Evolutionary conservation across 192 early-diverging fungal species (phyloP), one percentile per base, ranked within the genome.

Genomic region (Coemansia sp.): DNA sequence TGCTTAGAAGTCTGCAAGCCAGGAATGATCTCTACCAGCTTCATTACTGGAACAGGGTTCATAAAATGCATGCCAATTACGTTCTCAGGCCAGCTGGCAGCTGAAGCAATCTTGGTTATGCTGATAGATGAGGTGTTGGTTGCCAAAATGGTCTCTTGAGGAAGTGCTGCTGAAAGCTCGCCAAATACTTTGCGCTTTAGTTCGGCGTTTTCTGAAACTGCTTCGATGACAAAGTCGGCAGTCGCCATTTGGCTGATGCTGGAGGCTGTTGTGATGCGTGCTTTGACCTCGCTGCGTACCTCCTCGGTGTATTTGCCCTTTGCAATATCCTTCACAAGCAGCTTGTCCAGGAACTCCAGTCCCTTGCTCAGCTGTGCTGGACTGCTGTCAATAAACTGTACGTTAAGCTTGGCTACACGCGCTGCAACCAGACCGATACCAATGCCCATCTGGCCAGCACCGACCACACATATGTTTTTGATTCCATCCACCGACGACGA

Each of bases 61-160:
- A 98, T 98, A 73, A 98, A 98, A 60, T 98, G 96, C 96, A 98
- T 98, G 23, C 96, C 96, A 74, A 98, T 91, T 37, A 96, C 92
- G 40, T 62, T 58, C 6, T 62, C 60, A 8, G 69, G 64, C 11
- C 40, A 10, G 50, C 80, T 84, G 14, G 92, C 93, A n/a, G 94
- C 82, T 26, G 93, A 87, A 9, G 92, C 96, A 64, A 98, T 94
- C 80, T 93, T 94, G 59, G 96, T 98, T 57, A 98, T 96, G 51
- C 86, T 87, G 60, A 98, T 97, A 36, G 89, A 92, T 51, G 91
- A 93, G n/a, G 96, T 98, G 82, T 98, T 98, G 53, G 96, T 87
- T 18, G 93, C 88, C 11, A 98, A 81, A 53, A 98, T 94, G 7
- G 90, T 87, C 40, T 86, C 68, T 15, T 65, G 42, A 1, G 84